Conservation (phyloP, 768 basidiomycete species). For the Termitomyces heimii region DNA sequence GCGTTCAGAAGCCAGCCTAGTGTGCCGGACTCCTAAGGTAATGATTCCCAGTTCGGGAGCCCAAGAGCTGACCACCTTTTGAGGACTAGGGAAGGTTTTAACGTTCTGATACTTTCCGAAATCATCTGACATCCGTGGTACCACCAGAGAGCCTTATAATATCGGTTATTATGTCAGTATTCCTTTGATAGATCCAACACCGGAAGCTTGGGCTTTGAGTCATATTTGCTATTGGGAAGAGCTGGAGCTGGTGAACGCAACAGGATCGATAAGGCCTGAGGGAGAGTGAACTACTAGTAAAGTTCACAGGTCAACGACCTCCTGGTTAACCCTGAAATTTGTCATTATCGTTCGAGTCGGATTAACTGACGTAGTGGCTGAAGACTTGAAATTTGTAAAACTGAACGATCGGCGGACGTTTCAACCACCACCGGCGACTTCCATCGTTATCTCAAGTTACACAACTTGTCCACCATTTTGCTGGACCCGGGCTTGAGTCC, state of each 20-base stretch:
- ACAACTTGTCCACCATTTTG: background rate
- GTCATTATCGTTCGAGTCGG: background rate
- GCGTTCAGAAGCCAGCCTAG: background rate
- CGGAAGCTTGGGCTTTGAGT: background rate
- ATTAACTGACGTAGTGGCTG: background rate
- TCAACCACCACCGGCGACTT: background rate
- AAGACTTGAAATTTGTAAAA: background rate
- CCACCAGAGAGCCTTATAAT: background rate
- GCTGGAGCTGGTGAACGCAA: background rate
- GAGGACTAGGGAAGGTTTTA: background rate
- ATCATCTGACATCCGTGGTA: background rate
- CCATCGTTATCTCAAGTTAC: background rate
- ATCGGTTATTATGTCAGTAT: background rate
- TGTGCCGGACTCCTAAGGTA: background rate
- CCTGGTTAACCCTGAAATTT: background rate
- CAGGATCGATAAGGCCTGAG: background rate
- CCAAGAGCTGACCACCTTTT: background rate
- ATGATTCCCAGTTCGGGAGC: background rate
- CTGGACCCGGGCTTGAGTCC: background rate
- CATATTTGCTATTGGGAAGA: background rate
- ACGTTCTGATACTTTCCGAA: background rate
- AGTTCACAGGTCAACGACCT: background rate
- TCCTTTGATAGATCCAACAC: background rate
- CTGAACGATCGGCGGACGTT: background rate
- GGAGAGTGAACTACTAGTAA: background rate